Evolutionary conservation across 331 rosid genomes (phyloP), one percentile per base, ranked within the genome.

Genomic region (Acacia pycnantha): DNA sequence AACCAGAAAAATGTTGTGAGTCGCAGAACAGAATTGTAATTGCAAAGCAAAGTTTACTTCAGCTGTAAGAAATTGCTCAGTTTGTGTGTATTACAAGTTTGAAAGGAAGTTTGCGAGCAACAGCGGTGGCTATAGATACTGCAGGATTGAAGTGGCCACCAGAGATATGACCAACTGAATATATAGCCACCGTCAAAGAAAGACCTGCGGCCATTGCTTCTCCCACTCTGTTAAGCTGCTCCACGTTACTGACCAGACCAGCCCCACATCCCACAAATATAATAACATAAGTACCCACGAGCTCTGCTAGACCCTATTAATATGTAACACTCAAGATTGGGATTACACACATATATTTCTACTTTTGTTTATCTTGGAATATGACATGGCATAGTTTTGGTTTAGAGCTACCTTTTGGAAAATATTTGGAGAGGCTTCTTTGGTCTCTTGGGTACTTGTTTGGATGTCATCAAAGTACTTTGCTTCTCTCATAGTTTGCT

Each of bases 81-180:
- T 19, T 53, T 53, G 22, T 53, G 59, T 53, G 26, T 2, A 19
- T 21, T 19, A 80, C 88, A 73, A 77, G 82, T 69, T 72, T 85
- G 77, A 59, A 74, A 14, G 83, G 77, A 54, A 88, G 54, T 74
- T 31, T 77, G 51, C 22, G 58, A 53, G 37, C 71, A 31, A 79
- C 24, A 51, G 88, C 87, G 10, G 76, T 50, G 74, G 84, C 79
- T 33, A 81, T 61, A 22, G 89, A 78, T 15, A 77, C 89, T 11
- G 87, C 84, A 24, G 85, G 87, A 64, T 87, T 87, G 81, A 85
- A 88, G 83, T 85, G 87, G 72, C 77, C 81, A 61, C 82, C 85
- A 18, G 85, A 88, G 75, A 88, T 76, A 70, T 85, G 88, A 41
- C 87, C 87, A 51, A 80, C 68, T 58, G 87, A 66, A 31, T 80